These are phyloP conservation scores for Petunia hybrid DNA, from an alignment of 305 asterid genomes.

Conservation along the genomic window DNA sequence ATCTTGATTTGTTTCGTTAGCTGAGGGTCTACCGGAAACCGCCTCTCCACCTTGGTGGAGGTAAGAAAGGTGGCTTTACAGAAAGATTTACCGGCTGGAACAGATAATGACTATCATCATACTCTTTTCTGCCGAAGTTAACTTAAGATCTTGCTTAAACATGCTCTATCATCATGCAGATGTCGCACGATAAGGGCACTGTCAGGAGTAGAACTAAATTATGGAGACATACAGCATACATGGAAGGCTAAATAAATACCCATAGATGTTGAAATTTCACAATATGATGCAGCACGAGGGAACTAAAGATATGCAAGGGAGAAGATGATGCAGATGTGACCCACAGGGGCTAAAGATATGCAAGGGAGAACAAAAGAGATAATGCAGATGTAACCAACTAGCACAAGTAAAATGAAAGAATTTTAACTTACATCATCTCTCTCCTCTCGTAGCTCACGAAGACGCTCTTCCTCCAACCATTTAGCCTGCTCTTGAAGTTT, in stretches of 20 bases:
- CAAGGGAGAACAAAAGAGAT: not conserved
- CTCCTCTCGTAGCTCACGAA: conserved; percentile 78
- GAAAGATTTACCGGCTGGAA: not conserved
- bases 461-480: conserved; percentile 89
- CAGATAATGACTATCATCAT: conserved; percentile 13
- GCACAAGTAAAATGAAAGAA: conserved; percentile 23
- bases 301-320: not conserved
- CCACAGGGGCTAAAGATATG: not conserved
- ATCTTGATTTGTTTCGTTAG: too few species aligned
- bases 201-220: not conserved
- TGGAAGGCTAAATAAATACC: not conserved
- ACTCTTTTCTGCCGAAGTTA: not conserved
- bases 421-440: conserved; percentile 73
- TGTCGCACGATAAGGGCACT: not conserved
- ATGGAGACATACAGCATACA: not conserved
- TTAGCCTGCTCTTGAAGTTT: conserved; percentile 92
- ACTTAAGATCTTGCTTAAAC: not conserved
- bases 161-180: not conserved
- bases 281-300: not conserved
- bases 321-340: conserved; percentile 4
- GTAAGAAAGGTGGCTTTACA: not conserved
- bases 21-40: too few species aligned
- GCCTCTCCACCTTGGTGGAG: too few species aligned
- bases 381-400: too few species aligned
- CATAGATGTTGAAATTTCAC: not conserved